Evolutionary conservation across 805 yeast genomes (phyloP).

Genomic region (Peterozyma toletana): DNA sequence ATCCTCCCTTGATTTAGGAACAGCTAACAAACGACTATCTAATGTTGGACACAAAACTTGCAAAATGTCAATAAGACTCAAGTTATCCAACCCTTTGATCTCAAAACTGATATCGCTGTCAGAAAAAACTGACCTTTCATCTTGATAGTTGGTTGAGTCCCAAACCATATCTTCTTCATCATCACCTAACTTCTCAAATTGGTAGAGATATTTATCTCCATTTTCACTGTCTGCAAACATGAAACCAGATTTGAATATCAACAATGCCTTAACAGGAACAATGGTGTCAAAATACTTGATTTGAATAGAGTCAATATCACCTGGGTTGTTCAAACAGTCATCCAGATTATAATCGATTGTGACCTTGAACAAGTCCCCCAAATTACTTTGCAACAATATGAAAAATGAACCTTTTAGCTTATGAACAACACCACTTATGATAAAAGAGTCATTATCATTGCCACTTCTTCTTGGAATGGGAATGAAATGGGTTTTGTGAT

Average conservation of each 20-base stretch:
- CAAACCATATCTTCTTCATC: constrained; percentile 28
- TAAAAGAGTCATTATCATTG: constrained; percentile 18
- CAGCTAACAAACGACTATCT: constrained; percentile 27
- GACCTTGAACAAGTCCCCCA: constrained; percentile 74
- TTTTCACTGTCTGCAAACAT: constrained; percentile 58
- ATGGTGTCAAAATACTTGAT: constrained; percentile 74
- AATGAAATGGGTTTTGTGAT: constrained; percentile 25
- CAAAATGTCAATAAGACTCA: constrained; percentile 47
- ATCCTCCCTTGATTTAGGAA: constrained; percentile 5
- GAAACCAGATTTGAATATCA: constrained; percentile 69
- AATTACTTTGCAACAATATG: constrained; percentile 57
- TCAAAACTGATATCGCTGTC: constrained; percentile 15
- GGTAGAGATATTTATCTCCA: constrained; percentile 65
- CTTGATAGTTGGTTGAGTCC: constrained; percentile 25
- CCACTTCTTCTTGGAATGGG: constrained; percentile 48
- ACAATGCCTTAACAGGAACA: constrained; percentile 46
- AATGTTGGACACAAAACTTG: constrained; percentile 48
- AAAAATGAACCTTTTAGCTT: constrained; percentile 58
- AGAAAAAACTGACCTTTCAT: constrained; percentile 15
- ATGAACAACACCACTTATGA: constrained; percentile 59
- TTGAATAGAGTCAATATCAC: constrained; percentile 31
- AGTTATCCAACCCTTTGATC: constrained; percentile 39
- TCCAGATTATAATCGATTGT: constrained; percentile 40
- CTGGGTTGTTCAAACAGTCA: constrained; percentile 21
- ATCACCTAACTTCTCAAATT: constrained; percentile 71